Base-by-base conservation (phyloP, 805 yeast genomes). In the Candida lessepsii region DNA sequence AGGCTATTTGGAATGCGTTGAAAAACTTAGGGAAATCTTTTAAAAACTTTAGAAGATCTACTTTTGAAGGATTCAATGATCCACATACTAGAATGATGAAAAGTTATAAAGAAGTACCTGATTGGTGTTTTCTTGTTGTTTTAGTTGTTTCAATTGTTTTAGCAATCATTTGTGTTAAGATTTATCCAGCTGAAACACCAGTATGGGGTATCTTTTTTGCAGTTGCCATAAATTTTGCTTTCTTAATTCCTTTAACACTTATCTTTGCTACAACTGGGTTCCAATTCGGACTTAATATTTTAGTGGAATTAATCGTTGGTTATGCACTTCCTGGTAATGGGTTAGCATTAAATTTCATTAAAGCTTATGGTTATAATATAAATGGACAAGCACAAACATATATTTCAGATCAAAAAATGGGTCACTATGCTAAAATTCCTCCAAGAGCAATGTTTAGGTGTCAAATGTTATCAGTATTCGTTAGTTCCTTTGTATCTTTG, bases 171-270 rank as follows among this genome's bases (percentile, higher is more conserved):
- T 59, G 65, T 37, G 64, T 61, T 10, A 29, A 50, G 33, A 37
- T 61, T 9, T 65, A 58, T 31, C 70, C 70, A 3, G 63, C 60
- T 2, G 61, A 76, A 36, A 75, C 83, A 4, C 83, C 83, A 14
- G 76, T 78, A 17, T 79, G 84, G 83, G 73, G 76, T 19, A 62
- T 79, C 29, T 72, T 78, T 60, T 69, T 79, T 46, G 69, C 76
- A 4, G 50, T 77, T 28, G 80, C 67, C 17, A 60, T 79, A 29
- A 77, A 76, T 46, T 58, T 71, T 30, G 58, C 72, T 3, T 76
- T 78, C 45, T 61, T 77, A 47, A 61, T 78, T 29, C 82, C 83
- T 31, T 56, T 77, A 27, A 64, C 74, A n/a, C 59, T 74, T 4
- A 53, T 79, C 41, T 64, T 59, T 27, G 65, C 80, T 5, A 66